phyloP scores from a whole-genome alignment of 208 protist species.

The Trypanosoma scelopori region DNA sequence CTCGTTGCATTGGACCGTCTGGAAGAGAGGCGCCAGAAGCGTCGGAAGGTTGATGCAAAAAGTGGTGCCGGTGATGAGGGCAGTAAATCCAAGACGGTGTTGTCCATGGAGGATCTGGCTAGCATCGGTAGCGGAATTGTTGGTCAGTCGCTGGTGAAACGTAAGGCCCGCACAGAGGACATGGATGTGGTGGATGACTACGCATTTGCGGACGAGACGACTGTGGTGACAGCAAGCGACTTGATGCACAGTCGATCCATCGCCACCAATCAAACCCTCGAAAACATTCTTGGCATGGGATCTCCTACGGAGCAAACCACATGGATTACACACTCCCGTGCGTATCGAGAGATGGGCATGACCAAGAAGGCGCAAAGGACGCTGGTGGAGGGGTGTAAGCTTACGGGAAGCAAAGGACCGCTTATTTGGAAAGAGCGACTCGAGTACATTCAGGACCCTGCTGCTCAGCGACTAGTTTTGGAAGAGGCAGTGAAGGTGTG shows the following conservation, averaged over 20 bases:
- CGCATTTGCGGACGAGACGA: slow-evolving; percentile 66
- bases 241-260: slow-evolving; percentile 42
- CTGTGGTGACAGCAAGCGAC: slow-evolving; percentile 67
- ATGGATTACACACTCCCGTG: slow-evolving; percentile 80
- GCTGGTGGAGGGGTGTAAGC: slow-evolving; percentile 63
- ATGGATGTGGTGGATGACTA: slow-evolving; percentile 68
- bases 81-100: slow-evolving; percentile 12
- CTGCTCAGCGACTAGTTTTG: slow-evolving; percentile 49
- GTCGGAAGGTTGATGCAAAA: slow-evolving; percentile 13
- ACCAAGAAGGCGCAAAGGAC: slow-evolving; percentile 55
- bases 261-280: slow-evolving; percentile 41
- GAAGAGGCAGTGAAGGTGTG: slow-evolving; percentile 69
- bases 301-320: slow-evolving; percentile 80
- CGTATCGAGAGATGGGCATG: slow-evolving; percentile 73
- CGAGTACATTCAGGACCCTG: slow-evolving; percentile 38
- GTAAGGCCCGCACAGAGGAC: slow-evolving; percentile 66
- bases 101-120: slow-evolving; percentile 33
- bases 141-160: slow-evolving; percentile 36
- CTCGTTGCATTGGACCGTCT: slow-evolving; percentile 45
- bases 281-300: slow-evolving; percentile 70
- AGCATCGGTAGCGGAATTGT: slow-evolving; percentile 22
- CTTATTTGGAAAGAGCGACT: slow-evolving; percentile 82
- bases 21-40: slow-evolving; percentile 40
- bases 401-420: slow-evolving; percentile 59
- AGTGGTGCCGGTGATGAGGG: background rate